A percentile compares a stretch with the other conserved stretches of the same genome.
Evolutionary conservation across 176 grass and related monocot genomes (phyloP).

Genomic region (Avena atlantica): DNA sequence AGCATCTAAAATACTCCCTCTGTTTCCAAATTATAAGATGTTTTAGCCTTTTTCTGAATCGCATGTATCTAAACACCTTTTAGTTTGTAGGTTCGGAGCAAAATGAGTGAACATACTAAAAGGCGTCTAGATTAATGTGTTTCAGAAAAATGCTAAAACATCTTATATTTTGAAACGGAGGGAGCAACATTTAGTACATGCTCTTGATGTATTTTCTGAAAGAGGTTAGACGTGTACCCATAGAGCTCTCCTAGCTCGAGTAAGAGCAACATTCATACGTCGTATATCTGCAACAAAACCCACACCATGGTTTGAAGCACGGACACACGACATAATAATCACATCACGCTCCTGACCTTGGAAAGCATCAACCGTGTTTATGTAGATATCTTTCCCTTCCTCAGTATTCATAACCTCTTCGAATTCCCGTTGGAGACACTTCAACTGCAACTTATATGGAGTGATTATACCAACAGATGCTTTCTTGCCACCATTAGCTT

Average conservation of each 20-base stretch:
- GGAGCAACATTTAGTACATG: background rate
- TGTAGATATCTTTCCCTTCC: conserved; percentile 98
- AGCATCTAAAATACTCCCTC: background rate
- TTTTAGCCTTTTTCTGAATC: too few species aligned
- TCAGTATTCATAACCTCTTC: conserved; percentile 81
- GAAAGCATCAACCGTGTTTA: conserved; percentile 99
- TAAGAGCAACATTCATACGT: conserved; percentile 99
- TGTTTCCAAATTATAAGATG: too few species aligned
- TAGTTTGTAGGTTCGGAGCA: too few species aligned
- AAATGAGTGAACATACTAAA: too few species aligned
- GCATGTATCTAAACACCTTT: too few species aligned
- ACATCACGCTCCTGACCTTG: conserved; percentile 98
- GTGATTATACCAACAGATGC: conserved; percentile 98
- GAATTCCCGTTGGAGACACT: conserved; percentile 95
- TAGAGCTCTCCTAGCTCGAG: conserved; percentile 88
- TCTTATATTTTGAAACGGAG: too few species aligned
- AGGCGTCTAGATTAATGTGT: too few species aligned
- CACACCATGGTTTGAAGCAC: conserved; percentile 94
- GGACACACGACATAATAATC: conserved; percentile 99
- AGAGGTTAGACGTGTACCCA: conserved; percentile 60
- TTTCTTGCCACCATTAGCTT: conserved; percentile 87
- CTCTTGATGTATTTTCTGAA: conserved; percentile 1
- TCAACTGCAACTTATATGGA: conserved; percentile 97
- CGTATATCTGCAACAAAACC: conserved; percentile 99
- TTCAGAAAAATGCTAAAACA: too few species aligned